Conservation (phyloP, 2,329 filamentous ascomycete genomes). For the Stagonosporopsis rhizophila region DNA sequence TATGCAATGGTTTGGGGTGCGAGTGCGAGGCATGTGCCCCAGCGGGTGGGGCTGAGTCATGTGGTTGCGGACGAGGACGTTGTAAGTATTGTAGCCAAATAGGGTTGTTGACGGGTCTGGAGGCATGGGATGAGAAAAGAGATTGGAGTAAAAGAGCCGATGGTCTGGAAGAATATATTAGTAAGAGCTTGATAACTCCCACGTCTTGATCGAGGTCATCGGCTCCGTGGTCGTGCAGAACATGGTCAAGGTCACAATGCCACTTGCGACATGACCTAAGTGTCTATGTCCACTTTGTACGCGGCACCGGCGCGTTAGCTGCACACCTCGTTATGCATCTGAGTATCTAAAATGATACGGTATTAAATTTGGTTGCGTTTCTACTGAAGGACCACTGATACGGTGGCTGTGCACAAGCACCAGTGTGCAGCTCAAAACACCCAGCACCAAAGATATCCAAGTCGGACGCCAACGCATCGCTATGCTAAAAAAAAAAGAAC, state of each 20-base stretch:
- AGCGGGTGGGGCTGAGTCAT: conserved; percentile 88
- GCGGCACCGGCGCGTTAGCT: too few species aligned
- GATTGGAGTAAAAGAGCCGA: neutral
- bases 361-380: conserved; percentile 3
- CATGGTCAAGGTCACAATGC: neutral
- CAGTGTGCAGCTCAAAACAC: neutral
- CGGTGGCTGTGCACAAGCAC: neutral
- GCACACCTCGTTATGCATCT: neutral
- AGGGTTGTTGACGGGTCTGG: neutral
- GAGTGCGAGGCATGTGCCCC: conserved; percentile 91
- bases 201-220: neutral
- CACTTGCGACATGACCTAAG: neutral
- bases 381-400: neutral
- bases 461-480: conserved; percentile 16
- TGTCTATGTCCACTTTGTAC: too few species aligned
- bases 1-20: conserved; percentile 98
- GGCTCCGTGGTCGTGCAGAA: neutral
- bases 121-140: neutral
- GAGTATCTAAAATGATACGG: neutral
- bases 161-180: too few species aligned
- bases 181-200: too few species aligned
- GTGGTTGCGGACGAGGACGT: conserved; percentile 74
- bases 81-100: conserved; percentile 65
- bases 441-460: conserved; percentile 9
- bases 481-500: conserved; percentile 18